Base-by-base conservation (phyloP, 495 filamentous ascomycete species). In the Penicillium waksmanii region DNA sequence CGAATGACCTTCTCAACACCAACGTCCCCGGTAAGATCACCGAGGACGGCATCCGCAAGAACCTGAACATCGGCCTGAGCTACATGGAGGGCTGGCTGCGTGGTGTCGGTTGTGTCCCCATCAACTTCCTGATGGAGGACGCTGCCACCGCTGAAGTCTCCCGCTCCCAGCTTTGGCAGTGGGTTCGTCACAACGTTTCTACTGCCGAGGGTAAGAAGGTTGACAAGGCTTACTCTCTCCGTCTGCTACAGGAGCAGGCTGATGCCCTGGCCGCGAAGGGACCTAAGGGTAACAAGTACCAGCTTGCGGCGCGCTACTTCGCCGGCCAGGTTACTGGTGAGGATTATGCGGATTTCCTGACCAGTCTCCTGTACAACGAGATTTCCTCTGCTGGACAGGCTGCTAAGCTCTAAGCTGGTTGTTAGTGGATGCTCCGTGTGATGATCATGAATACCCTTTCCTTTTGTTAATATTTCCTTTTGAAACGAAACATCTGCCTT, bases 71-170 rank as follows among this genome's bases (percentile, higher is more conserved):
- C 69, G 95, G 96, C 19, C 85, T 99, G 2, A 87, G 89, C 53
- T 99, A 99, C 77, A 99, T 98, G 94, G 95, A 99, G 77, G 94
- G 91, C 62, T 99, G 95, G 95, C 82, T 98, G 33, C 89, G 92
- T 57, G 95, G 93, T 17, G 83, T 98, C 35, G 95, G 95, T 38
- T 99, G 95, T 64, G 92, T 99, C 56, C 96, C 95, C 18, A 97
- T 99, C 78, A 97, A 99, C 81, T 96, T 88, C 73, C 80, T 98
- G n/a, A 99, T 99, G 95, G 96, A 99, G 77, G 96, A 99, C 63
- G 95, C 95, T 23, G 95, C 95, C 11, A 99, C 95, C 8, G 95
- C 95, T 48, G 95, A 99, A 78, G 95, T 99, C 9, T 91, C 87
- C 49, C 89, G 95, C 56, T 88, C 83, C 44, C 85, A 98, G 84